Conservation (phyloP, 176 grass and related monocot species). For the Dendrocalamus sinicus region DNA sequence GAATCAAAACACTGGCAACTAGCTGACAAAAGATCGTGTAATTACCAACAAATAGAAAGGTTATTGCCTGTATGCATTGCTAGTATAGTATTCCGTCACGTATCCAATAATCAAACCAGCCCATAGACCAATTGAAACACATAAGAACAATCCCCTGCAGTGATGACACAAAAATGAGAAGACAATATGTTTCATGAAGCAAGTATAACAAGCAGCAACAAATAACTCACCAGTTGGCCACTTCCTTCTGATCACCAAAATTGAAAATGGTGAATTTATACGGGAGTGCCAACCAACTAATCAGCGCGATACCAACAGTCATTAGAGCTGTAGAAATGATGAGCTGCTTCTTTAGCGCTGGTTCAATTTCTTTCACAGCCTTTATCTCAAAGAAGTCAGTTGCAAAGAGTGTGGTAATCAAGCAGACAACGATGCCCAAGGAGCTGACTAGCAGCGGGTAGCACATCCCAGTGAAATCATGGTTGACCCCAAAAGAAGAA, state of each 20-base stretch:
- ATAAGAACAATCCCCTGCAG: slow-evolving; percentile 56
- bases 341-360: slow-evolving; percentile 55
- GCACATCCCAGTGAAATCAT: slow-evolving; percentile 61
- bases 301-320: slow-evolving; percentile 54
- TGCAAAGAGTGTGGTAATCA: slow-evolving; percentile 63
- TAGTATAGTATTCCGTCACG: slow-evolving; percentile 65
- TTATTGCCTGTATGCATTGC: slow-evolving; percentile 58
- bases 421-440: slow-evolving; percentile 55
- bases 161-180: background rate
- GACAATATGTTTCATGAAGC: background rate
- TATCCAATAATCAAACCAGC: slow-evolving; percentile 65
- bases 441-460: slow-evolving; percentile 62
- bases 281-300: slow-evolving; percentile 57
- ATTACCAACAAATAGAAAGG: background rate
- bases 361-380: slow-evolving; percentile 51
- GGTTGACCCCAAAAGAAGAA: slow-evolving; percentile 62
- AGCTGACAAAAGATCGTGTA: background rate
- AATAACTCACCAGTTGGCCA: slow-evolving; percentile 37
- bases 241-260: slow-evolving; percentile 59
- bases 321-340: slow-evolving; percentile 52
- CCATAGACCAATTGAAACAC: slow-evolving; percentile 62
- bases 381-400: slow-evolving; percentile 63
- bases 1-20: background rate
- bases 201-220: background rate
- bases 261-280: slow-evolving; percentile 60